Conservation (phyloP, 1,139 yeast species). For the Yamadazyma diospyri region DNA sequence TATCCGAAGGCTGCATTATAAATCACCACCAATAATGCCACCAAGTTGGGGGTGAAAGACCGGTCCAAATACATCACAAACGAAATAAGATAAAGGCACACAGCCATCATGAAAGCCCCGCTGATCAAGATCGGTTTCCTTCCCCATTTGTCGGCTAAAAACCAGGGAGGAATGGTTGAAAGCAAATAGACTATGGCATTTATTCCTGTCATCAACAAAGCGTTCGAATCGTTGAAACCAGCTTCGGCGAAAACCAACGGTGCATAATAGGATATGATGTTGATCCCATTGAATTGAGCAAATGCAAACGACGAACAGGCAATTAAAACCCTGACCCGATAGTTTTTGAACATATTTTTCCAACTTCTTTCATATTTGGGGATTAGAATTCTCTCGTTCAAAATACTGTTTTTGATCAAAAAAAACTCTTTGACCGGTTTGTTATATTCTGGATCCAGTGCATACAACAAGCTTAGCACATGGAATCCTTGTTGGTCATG, state of each 20-base stretch:
- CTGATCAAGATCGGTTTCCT: slow-evolving; percentile 48
- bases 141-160: slow-evolving; percentile 53
- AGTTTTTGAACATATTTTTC: slow-evolving; percentile 39
- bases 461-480: slow-evolving; percentile 77
- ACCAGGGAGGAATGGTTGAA: slow-evolving; percentile 54
- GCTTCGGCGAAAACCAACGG: slow-evolving; percentile 54
- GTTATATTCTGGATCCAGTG: slow-evolving; percentile 51
- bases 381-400: slow-evolving; percentile 41
- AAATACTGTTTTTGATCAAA: slow-evolving; percentile 75
- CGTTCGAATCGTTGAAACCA: slow-evolving; percentile 48
- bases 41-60: slow-evolving; percentile 40
- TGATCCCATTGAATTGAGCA: slow-evolving; percentile 57
- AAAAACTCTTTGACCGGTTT: slow-evolving; percentile 53
- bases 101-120: slow-evolving; percentile 49
- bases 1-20: slow-evolving; percentile 54
- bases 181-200: slow-evolving; percentile 47
- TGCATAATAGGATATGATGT: slow-evolving; percentile 53
- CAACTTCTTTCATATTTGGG: slow-evolving; percentile 45
- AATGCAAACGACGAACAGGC: slow-evolving; percentile 51
- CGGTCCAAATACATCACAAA: slow-evolving; percentile 35
- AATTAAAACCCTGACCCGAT: slow-evolving; percentile 37
- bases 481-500: slow-evolving; percentile 55
- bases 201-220: slow-evolving; percentile 52
- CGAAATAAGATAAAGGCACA: slow-evolving; percentile 39
- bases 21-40: slow-evolving; percentile 46